A percentile compares a stretch with the other conserved stretches of the same genome.
These are phyloP conservation scores for Boechera retrofracta DNA, from an alignment of 345 rosid genomes.

Conservation along the genomic window DNA sequence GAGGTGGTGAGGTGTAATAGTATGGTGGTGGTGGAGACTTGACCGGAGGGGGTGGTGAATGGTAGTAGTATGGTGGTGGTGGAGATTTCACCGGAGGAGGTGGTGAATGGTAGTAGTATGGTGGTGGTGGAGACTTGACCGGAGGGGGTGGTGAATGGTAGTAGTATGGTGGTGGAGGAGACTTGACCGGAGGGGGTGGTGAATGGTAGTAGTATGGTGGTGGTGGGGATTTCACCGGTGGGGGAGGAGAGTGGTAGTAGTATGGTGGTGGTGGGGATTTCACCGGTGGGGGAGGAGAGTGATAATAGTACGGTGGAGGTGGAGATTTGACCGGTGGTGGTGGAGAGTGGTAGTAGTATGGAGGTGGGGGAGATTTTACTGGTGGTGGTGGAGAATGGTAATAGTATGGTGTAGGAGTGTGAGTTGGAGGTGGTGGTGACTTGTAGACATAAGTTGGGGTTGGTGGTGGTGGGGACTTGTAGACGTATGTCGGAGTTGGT, in stretches of 20 bases:
- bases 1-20: conserved; percentile 49
- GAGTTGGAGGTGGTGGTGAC: conserved; percentile 49
- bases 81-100: conserved; percentile 45
- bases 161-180: conserved; percentile 52
- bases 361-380: conserved; percentile 14
- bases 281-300: conserved; percentile 45
- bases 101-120: conserved; percentile 41
- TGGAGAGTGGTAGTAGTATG: conserved; percentile 29
- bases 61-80: conserved; percentile 49
- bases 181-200: conserved; percentile 49
- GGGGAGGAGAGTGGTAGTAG: conserved; percentile 50
- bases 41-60: conserved; percentile 34
- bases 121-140: conserved; percentile 23
- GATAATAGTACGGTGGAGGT: conserved; percentile 39
- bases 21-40: conserved; percentile 43
- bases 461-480: conserved; percentile 53
- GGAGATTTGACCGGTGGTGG: conserved; percentile 38
- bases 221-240: conserved; percentile 23
- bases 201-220: conserved; percentile 52
- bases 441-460: conserved; percentile 5
- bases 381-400: conserved; percentile 47
- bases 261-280: conserved; percentile 41
- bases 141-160: conserved; percentile 51
- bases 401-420: conserved; percentile 45
- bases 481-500: not conserved